These are phyloP conservation scores for Cutaneotrichosporon daszewskae DNA, from an alignment of 1,284 basidiomycete species.

Conservation along the genomic window DNA sequence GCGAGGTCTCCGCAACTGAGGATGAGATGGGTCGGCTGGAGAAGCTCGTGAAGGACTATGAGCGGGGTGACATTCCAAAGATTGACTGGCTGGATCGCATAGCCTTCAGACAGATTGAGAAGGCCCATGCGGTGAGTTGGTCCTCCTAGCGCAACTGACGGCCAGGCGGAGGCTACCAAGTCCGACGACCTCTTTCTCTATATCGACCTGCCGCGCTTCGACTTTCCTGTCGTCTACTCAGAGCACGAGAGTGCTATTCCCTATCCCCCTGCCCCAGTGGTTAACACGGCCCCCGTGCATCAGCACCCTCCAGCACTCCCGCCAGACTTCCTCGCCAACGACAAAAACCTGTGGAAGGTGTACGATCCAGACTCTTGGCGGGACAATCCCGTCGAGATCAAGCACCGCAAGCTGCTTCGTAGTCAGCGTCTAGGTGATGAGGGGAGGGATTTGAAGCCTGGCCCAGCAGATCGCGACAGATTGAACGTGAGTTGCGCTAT, in stretches of 20 bases:
- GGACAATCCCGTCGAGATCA: constrained; percentile 95
- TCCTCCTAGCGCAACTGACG: background rate
- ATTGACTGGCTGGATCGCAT: constrained; percentile 94
- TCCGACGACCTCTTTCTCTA: constrained; percentile 88
- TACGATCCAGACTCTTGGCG: constrained; percentile 79
- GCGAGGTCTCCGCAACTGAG: constrained; percentile 58
- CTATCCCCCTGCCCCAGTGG: constrained; percentile 41
- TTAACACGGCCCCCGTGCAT: constrained; percentile 24
- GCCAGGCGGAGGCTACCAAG: constrained; percentile 74
- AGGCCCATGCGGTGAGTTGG: constrained; percentile 70
- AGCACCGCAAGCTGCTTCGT: constrained; percentile 87
- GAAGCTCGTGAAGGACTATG: constrained; percentile 95
- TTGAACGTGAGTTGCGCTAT: constrained; percentile 63
- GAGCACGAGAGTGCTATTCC: constrained; percentile 56
- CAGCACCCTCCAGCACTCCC: constrained; percentile 39
- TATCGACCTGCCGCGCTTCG: constrained; percentile 92
- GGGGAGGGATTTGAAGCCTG: constrained; percentile 92
- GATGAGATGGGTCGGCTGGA: constrained; percentile 95
- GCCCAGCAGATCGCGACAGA: constrained; percentile 89
- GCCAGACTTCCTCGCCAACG: constrained; percentile 53
- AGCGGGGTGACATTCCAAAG: constrained; percentile 86
- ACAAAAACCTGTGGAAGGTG: constrained; percentile 76
- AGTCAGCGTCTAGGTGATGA: constrained; percentile 92
- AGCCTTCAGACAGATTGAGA: constrained; percentile 87
- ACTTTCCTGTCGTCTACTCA: constrained; percentile 94